A percentile compares a stretch with the other conserved stretches of the same genome.
These are phyloP conservation scores for Wickerhamomyces xylosicus DNA, from an alignment of 805 yeast species.

Conservation along the genomic window DNA sequence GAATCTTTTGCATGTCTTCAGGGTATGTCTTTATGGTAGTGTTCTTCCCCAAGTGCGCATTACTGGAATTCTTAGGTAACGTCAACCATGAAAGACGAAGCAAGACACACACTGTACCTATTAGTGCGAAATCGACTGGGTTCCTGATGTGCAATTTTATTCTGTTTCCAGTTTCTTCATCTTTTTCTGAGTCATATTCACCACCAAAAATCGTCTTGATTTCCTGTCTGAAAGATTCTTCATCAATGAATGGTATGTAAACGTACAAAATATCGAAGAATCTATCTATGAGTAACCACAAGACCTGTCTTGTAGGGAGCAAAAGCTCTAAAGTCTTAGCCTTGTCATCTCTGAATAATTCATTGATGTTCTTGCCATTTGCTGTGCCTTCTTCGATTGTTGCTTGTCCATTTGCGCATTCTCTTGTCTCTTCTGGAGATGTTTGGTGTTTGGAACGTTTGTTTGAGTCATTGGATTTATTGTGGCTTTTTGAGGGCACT, in stretches of 20 bases:
- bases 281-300: constrained; percentile 47
- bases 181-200: constrained; percentile 13
- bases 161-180: constrained; percentile 17
- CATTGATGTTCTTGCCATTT: neutral
- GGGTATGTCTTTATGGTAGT: constrained; percentile 10
- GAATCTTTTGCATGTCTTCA: constrained; percentile 9
- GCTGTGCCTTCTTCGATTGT: neutral
- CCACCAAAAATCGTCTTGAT: constrained; percentile 35
- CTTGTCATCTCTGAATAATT: constrained; percentile 18
- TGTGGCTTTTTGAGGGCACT: too few species aligned
- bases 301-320: constrained; percentile 43
- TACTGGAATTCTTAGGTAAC: constrained; percentile 29
- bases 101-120: constrained; percentile 43
- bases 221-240: constrained; percentile 34
- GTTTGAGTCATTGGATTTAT: too few species aligned
- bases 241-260: constrained; percentile 59
- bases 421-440: too few species aligned
- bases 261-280: constrained; percentile 53
- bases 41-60: constrained; percentile 9
- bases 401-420: too few species aligned
- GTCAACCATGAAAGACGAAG: constrained; percentile 48
- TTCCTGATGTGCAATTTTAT: constrained; percentile 23
- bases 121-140: constrained; percentile 31
- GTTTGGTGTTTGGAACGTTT: neutral
- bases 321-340: constrained; percentile 26